Evolutionary conservation across 2,329 filamentous ascomycete genomes (phyloP), one percentile per base, ranked within the genome.

Genomic region (Camillea tinctor): DNA sequence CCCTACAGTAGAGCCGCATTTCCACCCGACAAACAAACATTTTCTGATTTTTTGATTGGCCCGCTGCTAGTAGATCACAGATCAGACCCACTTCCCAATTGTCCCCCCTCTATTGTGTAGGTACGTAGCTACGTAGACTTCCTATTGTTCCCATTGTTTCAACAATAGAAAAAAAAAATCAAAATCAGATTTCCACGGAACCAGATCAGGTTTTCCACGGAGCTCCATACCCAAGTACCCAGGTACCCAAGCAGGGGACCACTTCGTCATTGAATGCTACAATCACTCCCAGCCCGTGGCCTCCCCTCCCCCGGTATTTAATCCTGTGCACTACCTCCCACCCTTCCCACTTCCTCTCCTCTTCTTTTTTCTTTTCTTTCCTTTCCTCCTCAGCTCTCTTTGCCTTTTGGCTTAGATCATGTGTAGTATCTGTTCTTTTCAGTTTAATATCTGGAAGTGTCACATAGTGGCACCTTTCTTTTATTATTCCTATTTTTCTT

Each of bases 391-490:
- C 69, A 81, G 78, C 79, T 81, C 78, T 81, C 77, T 80, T 80
- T 79, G 77, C 53, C 59, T 65, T 67, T 64, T 68, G 63, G 61
- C 64, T 90, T 90, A 91, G 88, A 91, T 92, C 88, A 91, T 90
- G 88, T 91, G 88, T 91, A 91, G 88, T 91, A 91, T 90, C 88
- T 91, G 89, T 92, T 92, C 89, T 92, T 91, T 89, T 91, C 87
- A 92, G 89, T 92, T 92, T 93, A 91, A 92, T 91, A 87, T 88
- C 89, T 92, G 88, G 88, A 90, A 91, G 84, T 82, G 81, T 80
- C 11, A 44, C 82, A 85, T 84, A 89, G 44, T 79, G 81, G 84
- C 81, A 80, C 79, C 81, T 81, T 84, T 83, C 82, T 81, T 80
- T 85, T 87, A 90, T 92, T 92, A 90, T 84, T 85, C 87, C 81